These are phyloP conservation scores for Leptographium wingfieldii DNA, from an alignment of 2,329 filamentous ascomycete species.

Conservation along the genomic window DNA sequence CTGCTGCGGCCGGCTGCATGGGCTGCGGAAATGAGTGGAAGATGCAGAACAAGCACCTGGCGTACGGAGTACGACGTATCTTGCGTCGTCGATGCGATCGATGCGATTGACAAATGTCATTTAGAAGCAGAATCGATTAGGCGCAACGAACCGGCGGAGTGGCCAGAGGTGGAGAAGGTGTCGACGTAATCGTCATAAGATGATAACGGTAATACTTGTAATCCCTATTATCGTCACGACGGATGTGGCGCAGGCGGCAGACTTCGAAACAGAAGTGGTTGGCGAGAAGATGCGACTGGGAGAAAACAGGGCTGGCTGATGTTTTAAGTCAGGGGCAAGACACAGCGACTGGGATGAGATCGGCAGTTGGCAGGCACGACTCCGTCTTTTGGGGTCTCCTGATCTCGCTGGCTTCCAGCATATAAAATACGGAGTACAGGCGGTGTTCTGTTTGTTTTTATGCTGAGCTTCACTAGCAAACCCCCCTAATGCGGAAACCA, in stretches of 20 bases:
- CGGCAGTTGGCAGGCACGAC: not conserved
- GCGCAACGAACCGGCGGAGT: not conserved
- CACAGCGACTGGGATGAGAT: not conserved
- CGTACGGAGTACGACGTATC: not conserved
- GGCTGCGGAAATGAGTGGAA: slow-evolving; percentile 5
- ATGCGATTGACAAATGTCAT: no score
- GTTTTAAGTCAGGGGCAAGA: not conserved
- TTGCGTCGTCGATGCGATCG: not conserved
- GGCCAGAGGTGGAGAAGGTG: not conserved
- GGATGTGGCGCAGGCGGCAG: not conserved
- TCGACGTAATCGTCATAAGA: not conserved
- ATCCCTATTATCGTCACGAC: not conserved
- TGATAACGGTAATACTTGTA: not conserved
- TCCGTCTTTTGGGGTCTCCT: not conserved
- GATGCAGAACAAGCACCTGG: not conserved
- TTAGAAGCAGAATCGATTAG: not conserved
- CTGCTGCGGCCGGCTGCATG: slow-evolving; percentile 1
- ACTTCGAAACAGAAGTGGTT: not conserved
- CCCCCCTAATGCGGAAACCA: slow-evolving; percentile 8
- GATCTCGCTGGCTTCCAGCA: not conserved
- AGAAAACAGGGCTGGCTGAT: not conserved
- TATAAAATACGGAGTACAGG: not conserved
- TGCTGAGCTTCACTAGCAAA: not conserved
- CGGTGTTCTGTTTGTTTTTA: slow-evolving; percentile 2
- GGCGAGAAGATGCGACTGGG: not conserved